Evolutionary conservation across 78 protist genomes (phyloP).

Genomic region (Mantamonas sphyraenae): DNA sequence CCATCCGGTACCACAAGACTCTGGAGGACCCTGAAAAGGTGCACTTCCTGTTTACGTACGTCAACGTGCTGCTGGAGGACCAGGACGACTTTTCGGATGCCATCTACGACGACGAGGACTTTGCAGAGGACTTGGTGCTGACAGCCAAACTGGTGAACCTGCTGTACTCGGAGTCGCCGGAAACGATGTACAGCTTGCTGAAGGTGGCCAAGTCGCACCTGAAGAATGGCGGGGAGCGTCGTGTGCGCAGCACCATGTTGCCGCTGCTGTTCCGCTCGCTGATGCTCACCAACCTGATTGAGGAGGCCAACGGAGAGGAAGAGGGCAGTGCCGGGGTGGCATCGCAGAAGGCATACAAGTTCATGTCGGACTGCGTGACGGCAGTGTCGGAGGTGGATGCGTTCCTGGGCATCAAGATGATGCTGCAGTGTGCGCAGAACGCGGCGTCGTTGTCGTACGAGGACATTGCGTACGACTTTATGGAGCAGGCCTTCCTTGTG

Average conservation of each 20-base stretch:
- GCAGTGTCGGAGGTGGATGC: too few relatives aligned
- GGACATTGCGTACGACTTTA: conserved; percentile 60
- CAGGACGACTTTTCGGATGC: conserved; percentile 38
- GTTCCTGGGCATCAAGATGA: too few relatives aligned
- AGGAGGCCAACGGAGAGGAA: too few relatives aligned
- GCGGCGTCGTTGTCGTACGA: conserved; percentile 62
- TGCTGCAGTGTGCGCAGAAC: conserved; percentile 60
- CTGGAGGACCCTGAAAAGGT: conserved; percentile 21
- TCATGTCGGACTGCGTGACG: too few relatives aligned
- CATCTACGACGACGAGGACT: conserved; percentile 59
- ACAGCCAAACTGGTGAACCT: conserved; percentile 66
- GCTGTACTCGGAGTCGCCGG: conserved; percentile 44
- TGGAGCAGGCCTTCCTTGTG: conserved; percentile 64
- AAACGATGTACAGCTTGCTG: conserved; percentile 32
- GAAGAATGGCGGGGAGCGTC: too few relatives aligned
- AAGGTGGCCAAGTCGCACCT: too few relatives aligned
- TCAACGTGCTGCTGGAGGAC: conserved; percentile 35
- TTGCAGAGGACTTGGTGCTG: conserved; percentile 69
- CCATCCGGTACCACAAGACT: conserved; percentile 14
- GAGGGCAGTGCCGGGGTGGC: too few relatives aligned
- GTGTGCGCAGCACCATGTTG: too few relatives aligned
- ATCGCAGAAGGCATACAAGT: too few relatives aligned
- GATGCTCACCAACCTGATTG: too few relatives aligned
- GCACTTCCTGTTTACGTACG: conserved; percentile 28
- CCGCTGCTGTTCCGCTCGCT: too few relatives aligned